Evolutionary conservation across 1,284 basidiomycete species (phyloP), one percentile per base, ranked within the genome.

Genomic region (Wolfiporia cocos): DNA sequence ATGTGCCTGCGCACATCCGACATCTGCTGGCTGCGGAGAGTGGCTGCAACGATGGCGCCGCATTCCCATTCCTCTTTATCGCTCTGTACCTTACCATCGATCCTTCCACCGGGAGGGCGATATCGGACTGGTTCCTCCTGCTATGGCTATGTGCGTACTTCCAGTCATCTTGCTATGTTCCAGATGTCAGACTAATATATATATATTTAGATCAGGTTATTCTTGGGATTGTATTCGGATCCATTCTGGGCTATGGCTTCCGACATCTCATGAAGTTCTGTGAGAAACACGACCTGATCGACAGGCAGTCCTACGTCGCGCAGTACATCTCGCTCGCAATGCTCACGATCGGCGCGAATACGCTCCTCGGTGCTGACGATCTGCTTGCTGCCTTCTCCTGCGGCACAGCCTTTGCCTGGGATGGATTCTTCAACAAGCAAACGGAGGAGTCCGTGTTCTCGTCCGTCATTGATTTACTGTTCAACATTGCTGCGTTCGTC

Each of bases 391-490:
- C 95, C 0, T 99, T 99, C 61, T 85, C 86, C 1, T 98, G 94
- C 57, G 96, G 96, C 18, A 86, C 89, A 3, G 92, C 93, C 1
- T 99, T 98, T 59, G 96, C 94, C 0, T 99, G 95, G 95, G 95
- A 99, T 54, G 91, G 94, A 49, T 97, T 96, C 73, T 97, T 97
- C 73, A 94, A 94, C 66, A 81, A 85, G 52, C 93, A 96, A 54
- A 99, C 94, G 2, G 94, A 96, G 61, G 90, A 94, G 61, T 78
- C 88, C 21, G 86, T 94, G 52, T 99, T 99, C 70, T 92, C 87
- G 53, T 93, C 89, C 65, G 95, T 99, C 55, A 92, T 99, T 59
- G 94, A 92, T 62, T 65, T 92, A 50, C 68, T 94, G 44, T 92
- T 94, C 78, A 94, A 94, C 67, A 78, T 88, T 47, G 86, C 89